Base-by-base conservation (phyloP, 75 land plant species). In the Azolla pinnata region DNA sequence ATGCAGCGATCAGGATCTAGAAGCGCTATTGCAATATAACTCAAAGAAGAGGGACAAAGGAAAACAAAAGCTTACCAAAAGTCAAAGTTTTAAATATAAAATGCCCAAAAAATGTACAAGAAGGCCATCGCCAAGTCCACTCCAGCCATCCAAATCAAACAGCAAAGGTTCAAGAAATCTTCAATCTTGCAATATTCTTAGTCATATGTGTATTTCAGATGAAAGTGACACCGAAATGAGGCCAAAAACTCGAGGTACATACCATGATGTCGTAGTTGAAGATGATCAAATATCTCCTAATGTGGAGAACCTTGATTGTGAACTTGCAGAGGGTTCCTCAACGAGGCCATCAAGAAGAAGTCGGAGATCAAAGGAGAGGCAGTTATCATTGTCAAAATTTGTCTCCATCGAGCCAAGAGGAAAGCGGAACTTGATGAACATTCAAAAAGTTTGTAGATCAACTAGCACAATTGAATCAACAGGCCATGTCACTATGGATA, bases 331-430 rank as follows among this genome's bases (percentile, higher is more conserved):
- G 42, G 42, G 12, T 38, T 7, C 42, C 7, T 38, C 14, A 38
- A 7, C 10, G 14, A 38, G 42, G 42, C 42, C n/a, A n/a, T n/a
- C n/a, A n/a, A n/a, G n/a, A n/a, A n/a, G n/a, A n/a, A n/a, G n/a
- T n/a, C n/a, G n/a, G n/a, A n/a, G n/a, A n/a, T 5, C 10, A 12
- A 35, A 35, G 40, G 12, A 35, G 12, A 35, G 10, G 12, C 40
- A 35, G 40, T 12, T 35, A 35, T 35, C 40, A 35, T 35, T 35
- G 40, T 35, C 52, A 60, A 60, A 38, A 45, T 60, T 38, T 60
- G 55, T 29, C 27, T 25, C 27, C 19, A 60, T 27, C 17, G 42
- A 5, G 47, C 40, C 5, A 60, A 44, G 24, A 26, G 42, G 42
- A 44, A 45, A 12, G 16, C 47, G 62, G 0, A 44, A 49, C 20